phyloP scores from a whole-genome alignment of 108 stramenopile species.

The Cyclotella cryptica region DNA sequence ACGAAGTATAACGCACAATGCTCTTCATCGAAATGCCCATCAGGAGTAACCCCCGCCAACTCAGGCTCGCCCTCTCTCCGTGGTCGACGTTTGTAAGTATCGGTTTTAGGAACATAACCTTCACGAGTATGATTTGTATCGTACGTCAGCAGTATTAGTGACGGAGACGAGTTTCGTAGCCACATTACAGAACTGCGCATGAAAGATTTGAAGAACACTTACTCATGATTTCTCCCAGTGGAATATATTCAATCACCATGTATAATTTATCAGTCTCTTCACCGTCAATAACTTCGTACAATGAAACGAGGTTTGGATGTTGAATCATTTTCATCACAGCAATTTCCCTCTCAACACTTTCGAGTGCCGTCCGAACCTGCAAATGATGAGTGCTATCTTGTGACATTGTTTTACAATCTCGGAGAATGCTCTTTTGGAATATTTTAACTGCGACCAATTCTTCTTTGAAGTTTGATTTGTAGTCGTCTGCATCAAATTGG shows the following conservation, averaged over 20 bases:
- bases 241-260: slow-evolving; percentile 87
- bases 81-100: slow-evolving; percentile 55
- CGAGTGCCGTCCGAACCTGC: slow-evolving; percentile 68
- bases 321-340: slow-evolving; percentile 85
- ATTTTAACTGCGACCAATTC: slow-evolving; percentile 84
- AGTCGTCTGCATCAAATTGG: slow-evolving; percentile 9
- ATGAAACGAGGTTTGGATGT: slow-evolving; percentile 78
- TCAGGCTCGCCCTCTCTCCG: slow-evolving; percentile 23
- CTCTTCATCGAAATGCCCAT: slow-evolving; percentile 76
- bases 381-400: slow-evolving; percentile 53
- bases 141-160: too few species aligned
- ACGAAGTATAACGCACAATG: slow-evolving; percentile 76
- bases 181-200: too few species aligned
- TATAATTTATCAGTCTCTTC: slow-evolving; percentile 74
- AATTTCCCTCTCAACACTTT: slow-evolving; percentile 85
- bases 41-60: slow-evolving; percentile 34
- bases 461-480: slow-evolving; percentile 46
- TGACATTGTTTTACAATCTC: slow-evolving; percentile 65
- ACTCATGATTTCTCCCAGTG: slow-evolving; percentile 87
- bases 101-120: slow-evolving; percentile 57
- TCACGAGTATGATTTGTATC: too few species aligned
- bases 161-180: too few species aligned
- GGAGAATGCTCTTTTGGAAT: slow-evolving; percentile 69
- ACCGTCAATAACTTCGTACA: slow-evolving; percentile 83
- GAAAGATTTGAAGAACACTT: too few species aligned